Evolutionary conservation across 495 filamentous ascomycete species (phyloP).

Genomic region (Parmelia sp.): DNA sequence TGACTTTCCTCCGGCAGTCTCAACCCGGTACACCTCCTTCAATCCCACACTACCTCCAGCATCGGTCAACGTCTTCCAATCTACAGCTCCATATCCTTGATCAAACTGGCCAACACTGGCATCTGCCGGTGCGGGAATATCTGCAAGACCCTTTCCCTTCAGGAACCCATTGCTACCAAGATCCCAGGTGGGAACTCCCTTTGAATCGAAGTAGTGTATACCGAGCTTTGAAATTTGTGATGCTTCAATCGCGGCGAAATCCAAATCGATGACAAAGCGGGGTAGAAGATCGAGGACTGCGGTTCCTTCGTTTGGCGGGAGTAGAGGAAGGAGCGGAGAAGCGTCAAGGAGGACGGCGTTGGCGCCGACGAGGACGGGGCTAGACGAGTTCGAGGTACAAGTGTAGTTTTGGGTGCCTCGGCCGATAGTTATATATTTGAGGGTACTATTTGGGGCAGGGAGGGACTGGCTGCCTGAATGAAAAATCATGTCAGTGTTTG

Average conservation of each 20-base stretch:
- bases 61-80: conserved; percentile 56
- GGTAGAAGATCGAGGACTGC: conserved; percentile 33
- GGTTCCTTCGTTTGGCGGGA: conserved; percentile 26
- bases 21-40: conserved; percentile 57
- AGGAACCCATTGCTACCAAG: conserved; percentile 42
- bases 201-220: conserved; percentile 58
- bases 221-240: conserved; percentile 43
- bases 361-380: conserved; percentile 48
- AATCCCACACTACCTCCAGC: conserved; percentile 43
- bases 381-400: conserved; percentile 39
- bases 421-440: conserved; percentile 61
- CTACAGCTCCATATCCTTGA: conserved; percentile 46
- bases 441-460: conserved; percentile 41
- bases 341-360: conserved; percentile 62
- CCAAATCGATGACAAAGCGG: conserved; percentile 31
- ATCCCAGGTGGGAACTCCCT: conserved; percentile 51
- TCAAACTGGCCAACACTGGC: conserved; percentile 39
- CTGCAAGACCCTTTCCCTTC: conserved; percentile 39
- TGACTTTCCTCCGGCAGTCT: conserved; percentile 56
- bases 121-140: conserved; percentile 43
- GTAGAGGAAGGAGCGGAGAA: conserved; percentile 41
- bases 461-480: conserved; percentile 31
- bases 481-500: background rate
- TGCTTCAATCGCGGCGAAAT: conserved; percentile 32
- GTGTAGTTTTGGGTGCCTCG: conserved; percentile 77